phyloP scores from a whole-genome alignment of 768 basidiomycete genomes.

The Pisolithus tinctorius region DNA sequence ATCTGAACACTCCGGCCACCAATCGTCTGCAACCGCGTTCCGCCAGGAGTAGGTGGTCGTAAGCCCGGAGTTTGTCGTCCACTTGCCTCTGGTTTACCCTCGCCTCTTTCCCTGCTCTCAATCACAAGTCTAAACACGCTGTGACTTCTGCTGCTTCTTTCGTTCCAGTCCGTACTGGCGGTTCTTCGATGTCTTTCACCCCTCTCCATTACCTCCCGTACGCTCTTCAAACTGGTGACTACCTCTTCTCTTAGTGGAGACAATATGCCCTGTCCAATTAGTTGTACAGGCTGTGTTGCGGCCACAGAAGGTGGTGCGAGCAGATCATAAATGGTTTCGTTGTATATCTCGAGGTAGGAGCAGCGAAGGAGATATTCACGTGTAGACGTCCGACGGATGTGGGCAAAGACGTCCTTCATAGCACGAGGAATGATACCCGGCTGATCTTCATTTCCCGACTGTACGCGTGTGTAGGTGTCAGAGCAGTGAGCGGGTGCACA shows the following conservation, averaged over 20 bases:
- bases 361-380: slow-evolving; percentile 93
- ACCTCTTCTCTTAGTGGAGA: slow-evolving; percentile 85
- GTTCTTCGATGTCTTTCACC: slow-evolving; percentile 87
- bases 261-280: slow-evolving; percentile 66
- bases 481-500: not conserved
- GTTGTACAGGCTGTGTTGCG: slow-evolving; percentile 57
- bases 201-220: slow-evolving; percentile 75
- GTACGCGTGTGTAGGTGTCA: slow-evolving; percentile 20
- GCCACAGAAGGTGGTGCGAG: slow-evolving; percentile 61
- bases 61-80: slow-evolving; percentile 49
- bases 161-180: slow-evolving; percentile 99
- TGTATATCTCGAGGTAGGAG: slow-evolving; percentile 97
- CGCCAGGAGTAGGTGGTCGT: slow-evolving; percentile 46
- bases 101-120: slow-evolving; percentile 73
- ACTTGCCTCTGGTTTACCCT: slow-evolving; percentile 32
- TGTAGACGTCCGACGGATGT: slow-evolving; percentile 67
- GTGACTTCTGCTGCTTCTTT: slow-evolving; percentile 89
- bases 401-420: slow-evolving; percentile 85
- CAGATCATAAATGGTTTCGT: slow-evolving; percentile 82
- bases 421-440: slow-evolving; percentile 94
- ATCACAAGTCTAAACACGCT: slow-evolving; percentile 91
- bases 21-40: slow-evolving; percentile 65
- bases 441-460: slow-evolving; percentile 73
- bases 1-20: slow-evolving; percentile 77
- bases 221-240: slow-evolving; percentile 83